A percentile compares a stretch with the other conserved stretches of the same genome.
Conservation (phyloP, 805 yeast species). For the Candida xiaguanensis region DNA sequence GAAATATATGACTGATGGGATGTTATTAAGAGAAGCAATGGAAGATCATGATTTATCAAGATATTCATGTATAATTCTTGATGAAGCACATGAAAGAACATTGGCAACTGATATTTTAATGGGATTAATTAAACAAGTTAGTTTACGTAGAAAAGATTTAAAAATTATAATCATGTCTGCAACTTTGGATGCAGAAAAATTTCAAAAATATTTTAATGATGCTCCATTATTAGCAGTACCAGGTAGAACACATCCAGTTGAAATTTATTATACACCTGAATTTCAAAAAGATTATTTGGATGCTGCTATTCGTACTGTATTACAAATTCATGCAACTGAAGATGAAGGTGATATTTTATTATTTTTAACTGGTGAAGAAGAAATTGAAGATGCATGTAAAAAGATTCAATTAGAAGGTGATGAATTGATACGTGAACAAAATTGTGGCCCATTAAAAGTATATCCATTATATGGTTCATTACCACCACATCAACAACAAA, state of each 20-base stretch:
- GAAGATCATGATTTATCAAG: slow-evolving; percentile 78
- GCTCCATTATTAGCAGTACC: slow-evolving; percentile 97
- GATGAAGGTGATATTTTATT: slow-evolving; percentile 86
- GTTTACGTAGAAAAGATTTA: slow-evolving; percentile 76
- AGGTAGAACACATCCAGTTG: slow-evolving; percentile 97
- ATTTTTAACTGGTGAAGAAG: slow-evolving; percentile 95
- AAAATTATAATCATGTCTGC: slow-evolving; percentile 97
- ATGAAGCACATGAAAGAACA: slow-evolving; percentile 98
- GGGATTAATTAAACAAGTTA: slow-evolving; percentile 88
- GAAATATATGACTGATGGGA: slow-evolving; percentile 98
- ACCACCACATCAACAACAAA: slow-evolving; percentile 94
- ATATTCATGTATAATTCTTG: slow-evolving; percentile 88
- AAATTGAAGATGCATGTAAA: slow-evolving; percentile 94
- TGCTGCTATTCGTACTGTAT: slow-evolving; percentile 90
- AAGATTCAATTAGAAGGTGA: slow-evolving; percentile 86
- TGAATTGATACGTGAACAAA: slow-evolving; percentile 81
- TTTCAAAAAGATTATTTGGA: slow-evolving; percentile 92
- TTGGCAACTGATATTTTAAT: slow-evolving; percentile 93
- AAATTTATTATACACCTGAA: slow-evolving; percentile 94
- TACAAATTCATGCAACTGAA: slow-evolving; percentile 96
- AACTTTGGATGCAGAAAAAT: slow-evolving; percentile 94
- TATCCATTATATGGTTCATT: slow-evolving; percentile 95
- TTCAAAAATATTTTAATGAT: slow-evolving; percentile 81
- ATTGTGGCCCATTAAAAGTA: slow-evolving; percentile 83
- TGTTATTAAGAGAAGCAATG: slow-evolving; percentile 96